Evolutionary conservation across 208 protist genomes (phyloP).

Genomic region (Leishmania turanica): DNA sequence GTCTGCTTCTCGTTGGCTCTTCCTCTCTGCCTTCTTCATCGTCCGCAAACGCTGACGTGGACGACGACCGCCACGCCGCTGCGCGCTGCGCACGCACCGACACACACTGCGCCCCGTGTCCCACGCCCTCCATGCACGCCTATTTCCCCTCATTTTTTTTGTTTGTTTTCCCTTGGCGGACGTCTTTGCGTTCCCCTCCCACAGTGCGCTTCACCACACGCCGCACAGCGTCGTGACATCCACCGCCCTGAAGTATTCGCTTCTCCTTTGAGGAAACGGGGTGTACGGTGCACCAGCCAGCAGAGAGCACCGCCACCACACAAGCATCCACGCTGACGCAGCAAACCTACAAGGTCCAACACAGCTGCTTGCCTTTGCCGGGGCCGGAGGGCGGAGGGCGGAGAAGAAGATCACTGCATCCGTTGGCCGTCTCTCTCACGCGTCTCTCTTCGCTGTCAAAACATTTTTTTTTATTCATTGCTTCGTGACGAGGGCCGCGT

Average conservation of each 20-base stretch:
- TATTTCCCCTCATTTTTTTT: too few relatives aligned
- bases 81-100: not conserved
- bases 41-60: not conserved
- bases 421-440: not conserved
- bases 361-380: not conserved
- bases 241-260: not conserved
- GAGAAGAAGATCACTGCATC: too few relatives aligned
- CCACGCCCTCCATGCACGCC: too few relatives aligned
- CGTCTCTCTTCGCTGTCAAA: not conserved
- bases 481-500: not conserved
- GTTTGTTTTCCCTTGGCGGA: not conserved
- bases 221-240: not conserved
- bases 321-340: not conserved
- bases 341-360: too few relatives aligned
- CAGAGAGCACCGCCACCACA: not conserved
- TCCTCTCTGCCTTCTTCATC: not conserved
- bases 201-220: not conserved
- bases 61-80: not conserved
- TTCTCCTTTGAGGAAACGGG: not conserved
- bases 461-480: not conserved
- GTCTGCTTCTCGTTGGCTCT: not conserved
- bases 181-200: not conserved
- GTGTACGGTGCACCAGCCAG: not conserved
- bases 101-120: not conserved
- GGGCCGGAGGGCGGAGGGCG: not conserved